A percentile compares a stretch with the other conserved stretches of the same genome.
These are phyloP conservation scores for Lodderomyces theae DNA, from an alignment of 1,139 yeast species.

Conservation along the genomic window DNA sequence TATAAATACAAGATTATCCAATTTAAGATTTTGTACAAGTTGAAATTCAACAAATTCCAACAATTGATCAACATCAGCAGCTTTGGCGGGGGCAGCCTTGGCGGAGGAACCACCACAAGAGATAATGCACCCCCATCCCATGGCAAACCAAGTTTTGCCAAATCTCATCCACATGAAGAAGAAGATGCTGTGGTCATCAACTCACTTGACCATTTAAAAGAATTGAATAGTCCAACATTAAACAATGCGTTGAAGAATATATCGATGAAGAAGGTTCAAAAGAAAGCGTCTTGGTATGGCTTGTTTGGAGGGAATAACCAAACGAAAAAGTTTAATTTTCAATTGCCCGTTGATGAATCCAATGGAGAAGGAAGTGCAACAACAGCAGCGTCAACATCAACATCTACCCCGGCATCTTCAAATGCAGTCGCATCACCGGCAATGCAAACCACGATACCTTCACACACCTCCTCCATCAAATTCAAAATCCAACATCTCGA, in stretches of 20 bases:
- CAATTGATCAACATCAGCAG: constrained; percentile 32
- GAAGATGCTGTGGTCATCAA: constrained; percentile 10
- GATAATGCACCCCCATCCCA: constrained; percentile 3
- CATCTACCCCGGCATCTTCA: constrained; percentile 4
- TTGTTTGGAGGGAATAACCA: constrained; percentile 42
- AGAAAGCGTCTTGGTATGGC: constrained; percentile 47
- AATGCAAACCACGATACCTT: not conserved
- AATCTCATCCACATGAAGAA: constrained; percentile 8
- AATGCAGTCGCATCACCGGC: constrained; percentile 7
- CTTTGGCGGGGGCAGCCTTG: constrained; percentile 4
- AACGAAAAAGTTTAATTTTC: constrained; percentile 15
- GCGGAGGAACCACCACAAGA: constrained; percentile 6
- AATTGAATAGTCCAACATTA: constrained; percentile 43
- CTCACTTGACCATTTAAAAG: constrained; percentile 28
- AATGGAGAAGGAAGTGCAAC: too few relatives aligned
- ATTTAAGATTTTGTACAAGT: constrained; percentile 39
- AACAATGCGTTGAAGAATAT: constrained; percentile 33
- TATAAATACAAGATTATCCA: constrained; percentile 47
- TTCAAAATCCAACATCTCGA: constrained; percentile 36
- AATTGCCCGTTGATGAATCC: constrained; percentile 12
- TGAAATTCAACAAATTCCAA: constrained; percentile 40
- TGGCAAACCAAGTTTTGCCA: constrained; percentile 5
- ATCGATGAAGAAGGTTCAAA: constrained; percentile 24
- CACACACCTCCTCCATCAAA: constrained; percentile 19
- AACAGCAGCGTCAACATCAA: constrained; percentile 5